Evolutionary conservation across 805 yeast species (phyloP), one percentile per base, ranked within the genome.

Genomic region (Saccharomycopsis amapae): DNA sequence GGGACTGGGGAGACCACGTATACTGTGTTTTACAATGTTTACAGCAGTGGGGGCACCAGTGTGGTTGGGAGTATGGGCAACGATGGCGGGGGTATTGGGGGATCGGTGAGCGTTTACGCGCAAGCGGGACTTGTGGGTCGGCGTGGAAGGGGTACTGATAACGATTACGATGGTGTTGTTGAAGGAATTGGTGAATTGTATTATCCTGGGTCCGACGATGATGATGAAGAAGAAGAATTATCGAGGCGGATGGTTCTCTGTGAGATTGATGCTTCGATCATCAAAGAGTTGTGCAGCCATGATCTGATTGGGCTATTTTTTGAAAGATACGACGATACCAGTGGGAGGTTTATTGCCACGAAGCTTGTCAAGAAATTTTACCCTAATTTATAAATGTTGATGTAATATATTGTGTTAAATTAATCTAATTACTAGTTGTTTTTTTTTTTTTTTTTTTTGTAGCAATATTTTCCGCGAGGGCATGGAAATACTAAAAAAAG

Each of bases 261-360:
- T 10, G 24, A 15, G 12, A 17, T 35, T 10, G 5, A 23, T 23
- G 7, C 20, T 7, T n/a, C 5, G 10, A 15, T 37, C 9, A 25
- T 37, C n/a, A 22, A 22, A 7, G n/a, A 37, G 12, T 10, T 37
- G 17, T 22, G n/a, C 10, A n/a, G 4, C 10, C 6, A 38, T 24
- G 31, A 39, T 13, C 9, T 32, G 19, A 17, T 43, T 10, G 41
- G 46, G 17, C 4, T 43, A 13, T 36, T 43, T 22, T 43, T 43
- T 23, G 23, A 36, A 22, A 40, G 13, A 13, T 40, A 19, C 17
- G 38, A 40, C 23, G 19, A 32, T 5, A 26, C 5, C 9, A 15
- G 7, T 6, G 5, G 23, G n/a, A 20, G 4, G 9, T 40, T 31
- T 31, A 17, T 40, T 19, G 15, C 44, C 26, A 30, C 44, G 4